Conservation (phyloP, 192 early-diverging fungal genomes). For the Spizellomyces sp. region DNA sequence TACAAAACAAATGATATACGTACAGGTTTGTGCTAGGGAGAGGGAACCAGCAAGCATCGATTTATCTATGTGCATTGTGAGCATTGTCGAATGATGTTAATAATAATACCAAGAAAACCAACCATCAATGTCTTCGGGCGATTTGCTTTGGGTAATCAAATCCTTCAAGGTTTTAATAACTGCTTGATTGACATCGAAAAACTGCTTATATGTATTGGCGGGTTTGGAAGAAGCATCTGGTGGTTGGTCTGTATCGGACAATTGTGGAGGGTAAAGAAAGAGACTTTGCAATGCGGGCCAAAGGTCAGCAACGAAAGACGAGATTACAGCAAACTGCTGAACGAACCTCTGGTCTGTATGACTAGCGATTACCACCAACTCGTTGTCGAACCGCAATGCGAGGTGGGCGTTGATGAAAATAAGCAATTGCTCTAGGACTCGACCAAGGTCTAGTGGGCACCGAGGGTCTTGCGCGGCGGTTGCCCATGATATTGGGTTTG, state of each 20-base stretch:
- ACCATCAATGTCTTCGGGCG: too few species aligned
- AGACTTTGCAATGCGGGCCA: not conserved
- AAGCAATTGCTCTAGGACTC: conserved; percentile 75
- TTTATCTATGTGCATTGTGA: conserved; percentile 4
- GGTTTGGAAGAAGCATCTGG: conserved; percentile 20
- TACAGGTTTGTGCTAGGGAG: conserved; percentile 36
- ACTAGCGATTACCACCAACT: conserved; percentile 79
- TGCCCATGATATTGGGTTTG: conserved; percentile 78
- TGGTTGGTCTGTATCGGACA: not conserved
- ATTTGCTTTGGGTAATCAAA: conserved; percentile 8
- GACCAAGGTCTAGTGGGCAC: conserved; percentile 61
- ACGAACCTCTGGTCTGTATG: conserved; percentile 35
- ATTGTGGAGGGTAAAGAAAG: conserved; percentile 25
- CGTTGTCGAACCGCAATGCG: conserved; percentile 84
- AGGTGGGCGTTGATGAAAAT: conserved; percentile 94
- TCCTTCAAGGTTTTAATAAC: conserved; percentile 32
- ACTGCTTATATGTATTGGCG: conserved; percentile 52
- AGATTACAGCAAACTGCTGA: not conserved
- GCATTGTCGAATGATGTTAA: not conserved
- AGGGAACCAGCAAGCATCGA: conserved; percentile 34
- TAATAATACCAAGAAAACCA: too few species aligned
- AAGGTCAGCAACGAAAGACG: not conserved
- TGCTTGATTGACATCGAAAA: conserved; percentile 42
- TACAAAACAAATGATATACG: not conserved
- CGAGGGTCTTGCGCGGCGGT: conserved; percentile 26